Percentiles rank a stretch among this genome's conserved stretches.
These are phyloP conservation scores for Gloeopeniophorella convolvens DNA, from an alignment of 768 basidiomycete species.

Conservation along the genomic window DNA sequence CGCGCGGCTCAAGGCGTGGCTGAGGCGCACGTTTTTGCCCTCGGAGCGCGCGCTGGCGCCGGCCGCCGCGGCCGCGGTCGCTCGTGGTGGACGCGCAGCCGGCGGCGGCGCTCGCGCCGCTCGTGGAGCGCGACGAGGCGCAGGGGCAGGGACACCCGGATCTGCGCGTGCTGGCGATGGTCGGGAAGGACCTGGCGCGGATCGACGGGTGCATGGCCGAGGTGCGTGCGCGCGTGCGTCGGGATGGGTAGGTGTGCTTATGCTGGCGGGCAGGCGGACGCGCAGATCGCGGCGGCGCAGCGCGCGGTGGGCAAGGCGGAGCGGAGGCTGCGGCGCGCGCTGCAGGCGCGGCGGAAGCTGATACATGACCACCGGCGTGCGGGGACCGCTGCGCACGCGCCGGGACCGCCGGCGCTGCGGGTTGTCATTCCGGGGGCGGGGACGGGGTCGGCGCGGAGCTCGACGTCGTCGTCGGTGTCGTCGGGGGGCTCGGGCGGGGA, in stretches of 20 bases:
- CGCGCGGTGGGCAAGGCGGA: slow-evolving; percentile 13
- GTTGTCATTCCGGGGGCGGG: too few relatives aligned
- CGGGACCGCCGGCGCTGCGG: background rate
- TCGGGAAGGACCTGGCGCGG: slow-evolving; percentile 48
- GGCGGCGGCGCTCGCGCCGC: slow-evolving; percentile 6
- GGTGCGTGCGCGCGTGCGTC: slow-evolving; percentile 31
- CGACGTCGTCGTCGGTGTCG: slow-evolving; percentile 39
- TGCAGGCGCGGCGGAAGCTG: slow-evolving; percentile 9
- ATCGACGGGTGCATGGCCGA: slow-evolving; percentile 48
- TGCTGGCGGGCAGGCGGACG: slow-evolving; percentile 3
- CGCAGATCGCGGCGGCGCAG: slow-evolving; percentile 8
- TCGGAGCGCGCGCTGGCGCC: slow-evolving; percentile 36
- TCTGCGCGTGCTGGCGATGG: slow-evolving; percentile 44
- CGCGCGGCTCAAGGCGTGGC: slow-evolving; percentile 55
- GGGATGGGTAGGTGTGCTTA: background rate
- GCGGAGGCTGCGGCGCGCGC: slow-evolving; percentile 10
- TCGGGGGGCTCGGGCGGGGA: slow-evolving; percentile 47
- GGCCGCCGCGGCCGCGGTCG: slow-evolving; percentile 20
- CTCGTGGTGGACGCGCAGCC: slow-evolving; percentile 6
- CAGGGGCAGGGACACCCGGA: slow-evolving; percentile 20
- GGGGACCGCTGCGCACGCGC: background rate
- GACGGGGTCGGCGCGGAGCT: too few relatives aligned
- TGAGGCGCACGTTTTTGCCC: slow-evolving; percentile 48
- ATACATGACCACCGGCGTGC: slow-evolving; percentile 12
- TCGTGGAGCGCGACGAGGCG: slow-evolving; percentile 5